A percentile compares a stretch with the other conserved stretches of the same genome.
phyloP scores from a whole-genome alignment of 1,284 basidiomycete species.

The Stygiomarasmius scandens region DNA sequence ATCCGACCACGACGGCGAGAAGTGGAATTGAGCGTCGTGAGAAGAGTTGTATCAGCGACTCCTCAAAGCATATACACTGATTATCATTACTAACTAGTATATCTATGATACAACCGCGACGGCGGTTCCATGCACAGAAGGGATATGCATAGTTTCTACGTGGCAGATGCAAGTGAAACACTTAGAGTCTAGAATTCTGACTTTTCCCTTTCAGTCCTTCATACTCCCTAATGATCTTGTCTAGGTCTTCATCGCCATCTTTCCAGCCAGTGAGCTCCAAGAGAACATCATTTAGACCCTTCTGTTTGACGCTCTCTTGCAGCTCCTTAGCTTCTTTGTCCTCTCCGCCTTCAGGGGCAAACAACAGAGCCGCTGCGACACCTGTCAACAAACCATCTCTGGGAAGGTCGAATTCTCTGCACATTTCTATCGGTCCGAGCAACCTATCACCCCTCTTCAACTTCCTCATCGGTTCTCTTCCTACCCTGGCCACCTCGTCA shows the following conservation, averaged over 20 bases:
- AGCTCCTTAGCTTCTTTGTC: slow-evolving; percentile 13
- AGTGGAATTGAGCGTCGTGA: too few relatives aligned
- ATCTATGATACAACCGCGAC: too few relatives aligned
- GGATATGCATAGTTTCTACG: too few relatives aligned
- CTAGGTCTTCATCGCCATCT: slow-evolving; percentile 20
- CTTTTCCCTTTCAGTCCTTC: slow-evolving; percentile 5
- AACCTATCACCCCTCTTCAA: slow-evolving; percentile 36
- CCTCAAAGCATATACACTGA: too few relatives aligned
- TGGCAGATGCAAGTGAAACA: too few relatives aligned
- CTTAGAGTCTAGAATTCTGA: not conserved
- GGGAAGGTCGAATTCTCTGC: slow-evolving; percentile 32
- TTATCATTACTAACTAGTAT: too few relatives aligned
- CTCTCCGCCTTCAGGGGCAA: slow-evolving; percentile 23
- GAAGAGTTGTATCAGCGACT: too few relatives aligned
- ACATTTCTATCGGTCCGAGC: slow-evolving; percentile 38
- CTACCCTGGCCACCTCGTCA: slow-evolving; percentile 40
- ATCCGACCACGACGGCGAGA: too few relatives aligned
- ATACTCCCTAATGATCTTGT: slow-evolving; percentile 15
- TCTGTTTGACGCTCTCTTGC: slow-evolving; percentile 19
- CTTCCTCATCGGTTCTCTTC: slow-evolving; percentile 41
- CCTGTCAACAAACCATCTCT: slow-evolving; percentile 34
- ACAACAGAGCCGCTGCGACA: slow-evolving; percentile 39
- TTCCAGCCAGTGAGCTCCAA: slow-evolving; percentile 27
- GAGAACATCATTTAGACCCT: slow-evolving; percentile 30
- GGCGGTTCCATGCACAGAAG: too few relatives aligned